Conservation (phyloP, 805 yeast genomes). For the Peterozyma xylosa region DNA sequence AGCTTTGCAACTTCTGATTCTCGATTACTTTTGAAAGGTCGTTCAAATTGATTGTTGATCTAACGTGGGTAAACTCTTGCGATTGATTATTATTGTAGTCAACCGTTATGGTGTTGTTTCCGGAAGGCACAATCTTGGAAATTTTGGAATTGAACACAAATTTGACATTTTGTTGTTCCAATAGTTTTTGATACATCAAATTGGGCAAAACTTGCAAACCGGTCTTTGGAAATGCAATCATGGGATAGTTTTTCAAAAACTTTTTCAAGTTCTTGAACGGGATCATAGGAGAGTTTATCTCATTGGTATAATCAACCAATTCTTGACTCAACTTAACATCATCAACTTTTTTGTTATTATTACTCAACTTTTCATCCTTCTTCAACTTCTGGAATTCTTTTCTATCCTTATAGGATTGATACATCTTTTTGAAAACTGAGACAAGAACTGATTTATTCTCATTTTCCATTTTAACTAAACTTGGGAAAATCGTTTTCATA, state of each 20-base stretch:
- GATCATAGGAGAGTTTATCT: conserved; percentile 28
- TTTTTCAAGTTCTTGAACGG: conserved; percentile 28
- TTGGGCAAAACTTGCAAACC: conserved; percentile 53
- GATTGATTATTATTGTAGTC: neutral
- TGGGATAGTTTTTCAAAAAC: conserved; percentile 46
- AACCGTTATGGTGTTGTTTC: neutral
- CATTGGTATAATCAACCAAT: conserved; percentile 29
- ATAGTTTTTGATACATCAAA: conserved; percentile 30
- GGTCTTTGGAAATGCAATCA: conserved; percentile 42
- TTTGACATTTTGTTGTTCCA: conserved; percentile 29
- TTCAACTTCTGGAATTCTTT: neutral
- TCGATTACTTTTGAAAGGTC: conserved; percentile 26
- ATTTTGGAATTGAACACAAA: conserved; percentile 22
- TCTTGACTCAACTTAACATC: conserved; percentile 15
- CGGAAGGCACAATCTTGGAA: neutral
- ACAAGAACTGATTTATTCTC: conserved; percentile 51
- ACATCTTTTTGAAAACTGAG: conserved; percentile 30
- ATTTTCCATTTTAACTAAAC: conserved; percentile 49
- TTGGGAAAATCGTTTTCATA: conserved; percentile 51
- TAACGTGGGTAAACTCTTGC: conserved; percentile 41
- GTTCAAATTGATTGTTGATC: conserved; percentile 49
- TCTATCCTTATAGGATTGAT: conserved; percentile 13
- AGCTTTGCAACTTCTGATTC: conserved; percentile 7
- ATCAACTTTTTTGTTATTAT: neutral
- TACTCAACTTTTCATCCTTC: conserved; percentile 1